Conservation (phyloP, 805 yeast species). For the Candida cerambycidarum region DNA sequence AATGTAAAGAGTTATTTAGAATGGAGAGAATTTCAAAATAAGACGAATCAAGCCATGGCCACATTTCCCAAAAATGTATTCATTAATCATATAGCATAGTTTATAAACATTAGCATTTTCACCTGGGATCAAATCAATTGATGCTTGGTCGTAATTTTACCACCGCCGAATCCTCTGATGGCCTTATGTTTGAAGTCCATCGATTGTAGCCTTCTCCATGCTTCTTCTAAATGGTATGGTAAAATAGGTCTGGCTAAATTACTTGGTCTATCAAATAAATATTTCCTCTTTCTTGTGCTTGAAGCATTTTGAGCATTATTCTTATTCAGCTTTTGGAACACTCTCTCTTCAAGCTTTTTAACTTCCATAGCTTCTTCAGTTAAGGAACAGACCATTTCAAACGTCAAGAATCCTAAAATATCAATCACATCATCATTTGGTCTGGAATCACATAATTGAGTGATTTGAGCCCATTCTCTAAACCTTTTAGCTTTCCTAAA, state of each 20-base stretch:
- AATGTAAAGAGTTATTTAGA: constrained; percentile 28
- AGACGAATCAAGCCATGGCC: constrained; percentile 12
- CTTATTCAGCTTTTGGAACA: constrained; percentile 38
- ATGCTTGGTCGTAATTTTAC: constrained; percentile 53
- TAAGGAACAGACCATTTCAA: constrained; percentile 92
- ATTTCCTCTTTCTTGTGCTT: constrained; percentile 38
- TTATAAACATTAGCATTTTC: not conserved
- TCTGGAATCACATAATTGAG: constrained; percentile 79
- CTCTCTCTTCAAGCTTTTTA: constrained; percentile 63
- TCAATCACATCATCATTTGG: constrained; percentile 97
- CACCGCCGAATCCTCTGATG: constrained; percentile 70
- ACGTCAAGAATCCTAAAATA: constrained; percentile 90
- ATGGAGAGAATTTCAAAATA: constrained; percentile 37
- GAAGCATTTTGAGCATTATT: constrained; percentile 9
- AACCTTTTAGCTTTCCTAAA: constrained; percentile 92
- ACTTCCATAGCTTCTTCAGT: constrained; percentile 89
- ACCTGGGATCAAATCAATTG: constrained; percentile 40
- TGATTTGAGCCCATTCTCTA: constrained; percentile 92
- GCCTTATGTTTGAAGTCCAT: constrained; percentile 59
- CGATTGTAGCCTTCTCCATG: constrained; percentile 78
- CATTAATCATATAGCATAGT: constrained; percentile 8
- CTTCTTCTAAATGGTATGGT: constrained; percentile 82
- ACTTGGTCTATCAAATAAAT: constrained; percentile 85
- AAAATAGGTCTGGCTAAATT: constrained; percentile 74
- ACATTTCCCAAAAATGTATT: constrained; percentile 1